Evolutionary conservation across 768 basidiomycete genomes (phyloP).

Genomic region (Daedaleopsis sinensis): DNA sequence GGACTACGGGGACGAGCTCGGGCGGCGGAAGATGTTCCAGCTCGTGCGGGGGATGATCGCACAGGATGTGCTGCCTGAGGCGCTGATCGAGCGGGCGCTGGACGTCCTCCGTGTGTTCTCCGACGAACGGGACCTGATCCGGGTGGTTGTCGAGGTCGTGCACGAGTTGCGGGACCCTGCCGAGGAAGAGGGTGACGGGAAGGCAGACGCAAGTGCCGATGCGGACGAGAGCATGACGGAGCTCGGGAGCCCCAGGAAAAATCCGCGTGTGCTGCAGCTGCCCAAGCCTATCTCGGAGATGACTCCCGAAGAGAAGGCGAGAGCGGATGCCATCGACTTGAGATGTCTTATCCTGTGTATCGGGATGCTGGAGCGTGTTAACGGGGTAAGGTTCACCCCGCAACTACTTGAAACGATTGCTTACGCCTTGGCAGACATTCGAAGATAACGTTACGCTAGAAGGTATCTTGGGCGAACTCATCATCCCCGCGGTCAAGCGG

Average conservation of each 20-base stretch:
- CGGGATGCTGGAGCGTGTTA: slow-evolving; percentile 85
- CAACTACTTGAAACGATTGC: neutral
- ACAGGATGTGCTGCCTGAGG: slow-evolving; percentile 67
- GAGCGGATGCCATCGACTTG: slow-evolving; percentile 66
- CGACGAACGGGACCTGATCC: slow-evolving; percentile 83
- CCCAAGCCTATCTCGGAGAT: slow-evolving; percentile 44
- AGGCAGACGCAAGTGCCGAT: slow-evolving; percentile 22
- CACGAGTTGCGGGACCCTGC: slow-evolving; percentile 71
- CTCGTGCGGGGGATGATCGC: slow-evolving; percentile 90
- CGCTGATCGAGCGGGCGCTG: slow-evolving; percentile 71
- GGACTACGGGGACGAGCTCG: slow-evolving; percentile 93
- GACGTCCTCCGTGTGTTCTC: slow-evolving; percentile 81
- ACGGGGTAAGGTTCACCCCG: slow-evolving; percentile 57
- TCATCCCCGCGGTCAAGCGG: slow-evolving; percentile 87
- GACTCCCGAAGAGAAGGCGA: slow-evolving; percentile 60
- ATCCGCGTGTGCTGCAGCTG: slow-evolving; percentile 19
- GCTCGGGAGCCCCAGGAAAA: slow-evolving; percentile 23
- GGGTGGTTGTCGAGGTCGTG: slow-evolving; percentile 86
- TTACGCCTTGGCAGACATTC: slow-evolving; percentile 42
- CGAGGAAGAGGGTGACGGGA: slow-evolving; percentile 36
- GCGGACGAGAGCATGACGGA: slow-evolving; percentile 38
- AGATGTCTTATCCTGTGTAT: slow-evolving; percentile 77
- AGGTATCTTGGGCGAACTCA: slow-evolving; percentile 75
- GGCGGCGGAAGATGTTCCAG: slow-evolving; percentile 83
- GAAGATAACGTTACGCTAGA: slow-evolving; percentile 73